Base-by-base conservation (phyloP, 2,329 filamentous ascomycete genomes). In the Penicillium italicum region DNA sequence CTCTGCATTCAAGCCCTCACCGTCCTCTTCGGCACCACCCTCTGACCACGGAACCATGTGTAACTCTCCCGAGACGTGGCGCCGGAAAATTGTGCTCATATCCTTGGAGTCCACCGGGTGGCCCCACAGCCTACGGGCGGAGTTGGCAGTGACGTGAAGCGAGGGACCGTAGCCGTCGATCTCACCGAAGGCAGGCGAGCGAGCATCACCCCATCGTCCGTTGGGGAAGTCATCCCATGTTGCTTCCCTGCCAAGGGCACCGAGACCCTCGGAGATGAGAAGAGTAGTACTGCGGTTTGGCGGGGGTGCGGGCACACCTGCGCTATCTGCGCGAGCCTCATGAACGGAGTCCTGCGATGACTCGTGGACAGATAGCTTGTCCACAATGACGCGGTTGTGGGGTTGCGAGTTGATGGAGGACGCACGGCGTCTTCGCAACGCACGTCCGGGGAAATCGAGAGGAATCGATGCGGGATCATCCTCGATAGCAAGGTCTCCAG, bases 141-240 rank as follows among this genome's bases (percentile, higher is more conserved):
- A 86, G 2, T 86, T 82, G n/a, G 90, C 85, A 0, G 89, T 90
- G 70, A 97, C 90, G 76, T 97, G 94, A 37, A 99, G 80, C 54
- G 88, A 94, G n/a, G 95, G 91, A 11, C 94, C 94, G 70, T 97
- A 97, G n/a, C 93, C 93, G 69, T 97, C 92, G 56, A 97, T 97
- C 73, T 97, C 91, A 66, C 93, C 93, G 70, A 96, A 97, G 0
- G 93, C 93, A 1, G 91, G 91, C 3, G 91, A 96, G 50, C 93
- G 85, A 5, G 92, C 90, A 68, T 97, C 93, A 70, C 93, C 93
- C 86, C 93, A 97, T 53, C 93, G 85, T 28, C 93, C 94, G 77
- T 97, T 97, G 60, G 93, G 93, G 73, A 91, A 99, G 67, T 99
- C 94, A 68, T 99, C 94, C 94, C 94, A 99, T 0, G 94, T 99